Percentiles rank a stretch among this genome's conserved stretches.
These are phyloP conservation scores for Yamadazyma taylorii DNA, from an alignment of 1,139 yeast genomes.

Conservation along the genomic window DNA sequence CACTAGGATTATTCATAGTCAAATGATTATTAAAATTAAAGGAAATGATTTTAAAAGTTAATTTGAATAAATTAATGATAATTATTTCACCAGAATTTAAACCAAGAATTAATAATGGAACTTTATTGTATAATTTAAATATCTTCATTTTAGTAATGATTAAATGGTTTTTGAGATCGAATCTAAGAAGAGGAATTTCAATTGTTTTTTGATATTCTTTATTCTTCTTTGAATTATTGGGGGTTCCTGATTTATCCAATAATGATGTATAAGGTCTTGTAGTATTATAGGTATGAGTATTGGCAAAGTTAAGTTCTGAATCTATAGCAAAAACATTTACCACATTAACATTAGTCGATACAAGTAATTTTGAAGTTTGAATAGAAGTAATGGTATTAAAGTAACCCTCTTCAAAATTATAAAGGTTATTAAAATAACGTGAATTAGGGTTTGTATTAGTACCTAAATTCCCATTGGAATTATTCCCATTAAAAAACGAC, in stretches of 20 bases:
- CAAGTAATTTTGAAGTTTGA: slow-evolving; percentile 21
- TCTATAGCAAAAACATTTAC: slow-evolving; percentile 38
- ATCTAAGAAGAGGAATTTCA: slow-evolving; percentile 36
- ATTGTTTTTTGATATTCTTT: slow-evolving; percentile 22
- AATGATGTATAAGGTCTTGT: slow-evolving; percentile 26
- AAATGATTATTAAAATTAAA: slow-evolving; percentile 15
- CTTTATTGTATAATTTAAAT: slow-evolving; percentile 19
- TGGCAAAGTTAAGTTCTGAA: slow-evolving; percentile 21
- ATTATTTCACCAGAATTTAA: slow-evolving; percentile 37
- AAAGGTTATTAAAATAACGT: slow-evolving; percentile 20
- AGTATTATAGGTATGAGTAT: slow-evolving; percentile 22
- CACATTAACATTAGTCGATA: slow-evolving; percentile 38
- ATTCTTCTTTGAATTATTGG: slow-evolving; percentile 4
- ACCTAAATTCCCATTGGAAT: too few relatives aligned
- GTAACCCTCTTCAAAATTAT: slow-evolving; percentile 27
- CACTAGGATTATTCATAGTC: slow-evolving; percentile 9
- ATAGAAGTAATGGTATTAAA: slow-evolving; percentile 18
- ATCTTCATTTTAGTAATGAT: slow-evolving; percentile 33
- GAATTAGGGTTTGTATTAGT: slow-evolving; percentile 1
- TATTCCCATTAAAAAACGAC: too few relatives aligned
- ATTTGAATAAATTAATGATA: slow-evolving; percentile 28
- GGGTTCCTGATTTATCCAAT: slow-evolving; percentile 12
- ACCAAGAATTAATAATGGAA: slow-evolving; percentile 36
- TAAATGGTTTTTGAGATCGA: slow-evolving; percentile 27
- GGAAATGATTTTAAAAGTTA: slow-evolving; percentile 26